phyloP scores from a whole-genome alignment of 129 eudicot species.

The Helichrysum umbraculigerum region DNA sequence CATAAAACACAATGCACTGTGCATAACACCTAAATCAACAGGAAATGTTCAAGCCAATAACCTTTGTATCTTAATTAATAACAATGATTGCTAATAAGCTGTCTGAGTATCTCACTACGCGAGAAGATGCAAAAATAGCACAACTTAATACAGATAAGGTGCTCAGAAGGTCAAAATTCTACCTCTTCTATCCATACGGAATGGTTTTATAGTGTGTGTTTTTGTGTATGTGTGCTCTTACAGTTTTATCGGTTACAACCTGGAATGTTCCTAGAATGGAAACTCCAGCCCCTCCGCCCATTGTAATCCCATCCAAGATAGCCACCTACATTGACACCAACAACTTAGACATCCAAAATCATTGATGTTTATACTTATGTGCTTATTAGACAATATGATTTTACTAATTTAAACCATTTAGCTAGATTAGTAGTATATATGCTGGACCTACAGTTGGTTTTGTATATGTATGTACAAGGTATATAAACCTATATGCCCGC shows the following conservation, averaged over 20 bases:
- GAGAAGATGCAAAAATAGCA: neutral
- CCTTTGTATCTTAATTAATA: no score
- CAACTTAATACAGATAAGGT: neutral
- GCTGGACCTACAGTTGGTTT: constrained; percentile 73
- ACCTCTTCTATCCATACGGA: neutral
- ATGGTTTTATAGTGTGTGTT: neutral
- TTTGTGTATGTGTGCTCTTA: constrained; percentile 14
- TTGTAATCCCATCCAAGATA: constrained; percentile 72
- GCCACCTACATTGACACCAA: constrained; percentile 58
- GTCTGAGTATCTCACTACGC: no score
- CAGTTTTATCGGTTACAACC: constrained; percentile 82
- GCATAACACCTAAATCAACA: no score
- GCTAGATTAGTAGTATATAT: neutral
- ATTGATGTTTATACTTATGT: neutral
- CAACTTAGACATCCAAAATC: neutral
- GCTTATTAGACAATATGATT: no score
- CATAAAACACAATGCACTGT: no score
- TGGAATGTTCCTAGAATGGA: constrained; percentile 70
- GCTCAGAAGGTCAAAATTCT: neutral
- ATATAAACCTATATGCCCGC: constrained; percentile 52
- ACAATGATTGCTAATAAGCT: no score
- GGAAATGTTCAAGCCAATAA: neutral
- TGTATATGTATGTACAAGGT: constrained; percentile 60
- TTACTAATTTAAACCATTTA: neutral
- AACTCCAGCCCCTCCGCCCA: constrained; percentile 89